These are phyloP conservation scores for Mycena belliarum DNA, from an alignment of 768 basidiomycete species.

Conservation along the genomic window DNA sequence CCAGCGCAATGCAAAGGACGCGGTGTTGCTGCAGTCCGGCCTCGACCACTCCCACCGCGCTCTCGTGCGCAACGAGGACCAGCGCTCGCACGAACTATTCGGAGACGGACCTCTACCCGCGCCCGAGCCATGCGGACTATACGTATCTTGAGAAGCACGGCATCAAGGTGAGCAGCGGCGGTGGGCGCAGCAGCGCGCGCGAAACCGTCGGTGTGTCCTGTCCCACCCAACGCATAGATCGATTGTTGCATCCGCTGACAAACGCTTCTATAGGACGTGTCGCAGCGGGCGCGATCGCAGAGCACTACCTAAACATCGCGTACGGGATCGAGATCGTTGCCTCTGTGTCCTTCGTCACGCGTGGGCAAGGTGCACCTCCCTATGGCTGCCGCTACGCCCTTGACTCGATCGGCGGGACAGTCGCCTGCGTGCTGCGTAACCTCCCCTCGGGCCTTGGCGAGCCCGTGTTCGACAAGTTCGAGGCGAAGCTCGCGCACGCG, in stretches of 20 bases:
- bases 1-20: conserved; percentile 92
- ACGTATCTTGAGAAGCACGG: conserved; percentile 98
- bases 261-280: too few relatives aligned
- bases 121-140: conserved; percentile 96
- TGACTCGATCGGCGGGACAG: conserved; percentile 97
- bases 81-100: conserved; percentile 97
- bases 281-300: conserved; percentile 97
- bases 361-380: conserved; percentile 91
- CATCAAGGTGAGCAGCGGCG: conserved; percentile 95
- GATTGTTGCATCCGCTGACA: too few relatives aligned
- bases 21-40: conserved; percentile 91
- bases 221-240: too few relatives aligned
- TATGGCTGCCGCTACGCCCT: conserved; percentile 51
- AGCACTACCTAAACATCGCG: conserved; percentile 86
- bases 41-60: conserved; percentile 94
- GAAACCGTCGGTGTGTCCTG: conserved; percentile 92
- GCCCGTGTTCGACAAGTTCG: conserved; percentile 98
- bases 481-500: conserved; percentile 92
- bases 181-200: conserved; percentile 91
- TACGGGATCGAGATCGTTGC: conserved; percentile 95
- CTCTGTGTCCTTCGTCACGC: conserved; percentile 93
- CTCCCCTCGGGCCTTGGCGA: conserved; percentile 92
- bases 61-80: conserved; percentile 98
- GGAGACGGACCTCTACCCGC: conserved; percentile 96
- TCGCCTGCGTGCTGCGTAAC: conserved; percentile 93